These are phyloP conservation scores for Berberis thunbergii DNA, from an alignment of 164 flowering plant genomes.

Conservation along the genomic window DNA sequence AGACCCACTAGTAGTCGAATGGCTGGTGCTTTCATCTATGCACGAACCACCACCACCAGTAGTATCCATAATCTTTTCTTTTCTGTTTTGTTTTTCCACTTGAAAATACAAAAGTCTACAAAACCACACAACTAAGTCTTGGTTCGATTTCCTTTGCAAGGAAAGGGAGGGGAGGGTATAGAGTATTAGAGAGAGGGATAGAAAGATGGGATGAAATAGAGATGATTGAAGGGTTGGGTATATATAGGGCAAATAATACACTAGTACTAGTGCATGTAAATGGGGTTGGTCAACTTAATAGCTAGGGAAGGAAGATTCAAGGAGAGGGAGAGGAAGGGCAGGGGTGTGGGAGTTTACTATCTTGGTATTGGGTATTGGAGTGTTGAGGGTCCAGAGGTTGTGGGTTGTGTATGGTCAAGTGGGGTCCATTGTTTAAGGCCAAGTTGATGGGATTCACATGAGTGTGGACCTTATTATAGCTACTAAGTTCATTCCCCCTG, in stretches of 20 bases:
- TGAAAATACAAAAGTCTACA: no score
- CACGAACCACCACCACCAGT: conserved; percentile 38
- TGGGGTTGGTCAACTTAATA: conserved; percentile 33
- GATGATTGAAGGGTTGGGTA: not conserved
- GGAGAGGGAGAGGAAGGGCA: conserved; percentile 13
- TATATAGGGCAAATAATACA: conserved; percentile 7
- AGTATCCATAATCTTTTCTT: not conserved
- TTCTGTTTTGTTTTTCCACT: no score
- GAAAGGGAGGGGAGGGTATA: not conserved
- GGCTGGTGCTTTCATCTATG: conserved; percentile 40
- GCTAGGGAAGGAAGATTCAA: conserved; percentile 50
- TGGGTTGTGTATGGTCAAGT: conserved; percentile 38
- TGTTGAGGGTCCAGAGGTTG: conserved; percentile 26
- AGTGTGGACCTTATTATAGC: conserved; percentile 66
- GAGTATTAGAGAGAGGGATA: not conserved
- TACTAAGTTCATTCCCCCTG: conserved; percentile 47
- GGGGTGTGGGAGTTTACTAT: conserved; percentile 7
- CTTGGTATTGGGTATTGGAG: not conserved
- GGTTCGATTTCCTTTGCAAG: no score
- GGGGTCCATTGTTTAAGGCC: conserved; percentile 25
- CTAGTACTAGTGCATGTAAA: not conserved
- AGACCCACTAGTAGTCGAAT: conserved; percentile 18
- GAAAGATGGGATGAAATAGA: not conserved
- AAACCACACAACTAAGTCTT: no score
- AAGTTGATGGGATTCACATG: conserved; percentile 80